Percentiles rank a stretch among this genome's conserved stretches.
Conservation (phyloP, 164 flowering plant genomes). For the Kingdonia uniflora region DNA sequence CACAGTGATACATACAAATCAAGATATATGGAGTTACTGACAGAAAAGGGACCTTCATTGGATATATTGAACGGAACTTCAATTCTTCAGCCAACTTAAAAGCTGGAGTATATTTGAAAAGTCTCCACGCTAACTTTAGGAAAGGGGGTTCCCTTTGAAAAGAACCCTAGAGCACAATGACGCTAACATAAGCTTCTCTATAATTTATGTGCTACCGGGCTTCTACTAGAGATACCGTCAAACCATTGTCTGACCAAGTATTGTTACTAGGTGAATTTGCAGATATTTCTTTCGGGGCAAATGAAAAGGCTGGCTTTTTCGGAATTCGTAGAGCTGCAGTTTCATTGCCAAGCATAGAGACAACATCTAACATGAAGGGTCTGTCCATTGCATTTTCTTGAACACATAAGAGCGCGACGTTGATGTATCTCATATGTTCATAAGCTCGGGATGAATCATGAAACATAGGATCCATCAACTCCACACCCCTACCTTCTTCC, state of each 20-base stretch:
- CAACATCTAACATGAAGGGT: constrained; percentile 4
- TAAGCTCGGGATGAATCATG: neutral
- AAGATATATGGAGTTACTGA: too few species aligned
- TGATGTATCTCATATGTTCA: constrained; percentile 2
- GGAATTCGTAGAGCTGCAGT: neutral
- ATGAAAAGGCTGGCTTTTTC: constrained; percentile 3
- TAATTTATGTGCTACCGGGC: constrained; percentile 1
- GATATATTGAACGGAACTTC: too few species aligned
- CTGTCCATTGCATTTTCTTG: constrained; percentile 8
- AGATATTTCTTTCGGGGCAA: neutral
- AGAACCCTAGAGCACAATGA: too few species aligned
- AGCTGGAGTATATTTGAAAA: too few species aligned
- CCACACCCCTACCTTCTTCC: neutral
- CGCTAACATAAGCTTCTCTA: too few species aligned
- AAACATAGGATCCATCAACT: constrained; percentile 2
- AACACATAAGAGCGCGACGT: constrained; percentile 6
- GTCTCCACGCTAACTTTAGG: too few species aligned
- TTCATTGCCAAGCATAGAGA: constrained; percentile 5
- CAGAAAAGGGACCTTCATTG: too few species aligned
- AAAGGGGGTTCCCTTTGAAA: too few species aligned
- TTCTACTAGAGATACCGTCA: constrained; percentile 2
- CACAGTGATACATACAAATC: too few species aligned
- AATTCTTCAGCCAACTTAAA: too few species aligned
- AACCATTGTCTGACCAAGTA: neutral
- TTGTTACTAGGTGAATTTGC: neutral